phyloP scores from a whole-genome alignment of 495 filamentous ascomycete genomes.

The Aspergillus incahuasiensis region DNA sequence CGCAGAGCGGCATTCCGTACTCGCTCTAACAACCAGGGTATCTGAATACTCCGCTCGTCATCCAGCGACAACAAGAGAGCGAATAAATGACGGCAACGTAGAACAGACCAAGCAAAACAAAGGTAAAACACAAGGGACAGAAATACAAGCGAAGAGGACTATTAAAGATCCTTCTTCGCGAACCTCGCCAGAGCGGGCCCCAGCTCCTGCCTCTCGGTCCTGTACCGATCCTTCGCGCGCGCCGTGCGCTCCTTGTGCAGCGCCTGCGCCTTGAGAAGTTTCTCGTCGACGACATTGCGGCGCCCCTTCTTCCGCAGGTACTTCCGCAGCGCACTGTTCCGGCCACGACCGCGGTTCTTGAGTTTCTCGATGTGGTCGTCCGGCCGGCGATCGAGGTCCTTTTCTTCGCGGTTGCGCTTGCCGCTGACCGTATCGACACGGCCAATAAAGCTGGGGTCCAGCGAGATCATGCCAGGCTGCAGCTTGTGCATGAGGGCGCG shows the following conservation, averaged over 20 bases:
- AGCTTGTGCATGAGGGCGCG: slow-evolving; percentile 85
- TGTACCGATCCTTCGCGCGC: slow-evolving; percentile 59
- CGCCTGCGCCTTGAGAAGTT: slow-evolving; percentile 61
- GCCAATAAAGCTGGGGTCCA: slow-evolving; percentile 87
- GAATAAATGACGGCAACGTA: neutral
- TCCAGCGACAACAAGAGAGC: neutral
- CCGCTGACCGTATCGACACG: slow-evolving; percentile 73
- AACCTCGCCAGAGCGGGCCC: slow-evolving; percentile 72
- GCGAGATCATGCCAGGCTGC: slow-evolving; percentile 92
- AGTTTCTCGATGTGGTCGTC: slow-evolving; percentile 65
- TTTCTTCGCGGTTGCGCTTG: slow-evolving; percentile 65
- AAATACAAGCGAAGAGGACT: slow-evolving; percentile 11
- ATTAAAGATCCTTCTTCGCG: slow-evolving; percentile 47
- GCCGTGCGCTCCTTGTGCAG: slow-evolving; percentile 59
- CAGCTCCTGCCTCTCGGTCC: slow-evolving; percentile 55
- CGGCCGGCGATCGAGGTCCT: slow-evolving; percentile 68
- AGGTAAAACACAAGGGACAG: neutral
- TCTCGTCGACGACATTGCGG: slow-evolving; percentile 91
- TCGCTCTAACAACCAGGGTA: slow-evolving; percentile 15
- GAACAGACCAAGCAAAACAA: slow-evolving; percentile 8
- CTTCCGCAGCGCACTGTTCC: slow-evolving; percentile 82
- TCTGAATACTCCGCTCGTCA: slow-evolving; percentile 12
- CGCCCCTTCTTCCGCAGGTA: slow-evolving; percentile 84
- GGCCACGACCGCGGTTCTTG: slow-evolving; percentile 78
- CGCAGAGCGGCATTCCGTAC: neutral